Conservation (phyloP, 176 grass and related monocot species). For the Hordeum marinum region DNA sequence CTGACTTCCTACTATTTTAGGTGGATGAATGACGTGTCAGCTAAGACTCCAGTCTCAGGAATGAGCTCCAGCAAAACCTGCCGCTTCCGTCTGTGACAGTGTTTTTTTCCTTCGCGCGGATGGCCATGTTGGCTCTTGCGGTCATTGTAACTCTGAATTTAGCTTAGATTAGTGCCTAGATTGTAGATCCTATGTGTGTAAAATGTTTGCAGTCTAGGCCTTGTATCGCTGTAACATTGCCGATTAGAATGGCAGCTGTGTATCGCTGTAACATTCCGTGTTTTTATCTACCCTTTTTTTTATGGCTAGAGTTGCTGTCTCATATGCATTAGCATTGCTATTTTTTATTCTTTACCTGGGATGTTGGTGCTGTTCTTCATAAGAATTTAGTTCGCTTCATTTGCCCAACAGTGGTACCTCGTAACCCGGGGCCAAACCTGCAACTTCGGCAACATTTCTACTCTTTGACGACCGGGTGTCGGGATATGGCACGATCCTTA, state of each 20-base stretch:
- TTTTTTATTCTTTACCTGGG: too few species aligned
- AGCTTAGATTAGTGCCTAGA: conserved; percentile 40
- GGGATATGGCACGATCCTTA: too few species aligned
- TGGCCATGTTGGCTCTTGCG: neutral
- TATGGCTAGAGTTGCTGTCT: too few species aligned
- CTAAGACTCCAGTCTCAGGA: neutral
- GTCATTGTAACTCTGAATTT: conserved; percentile 32
- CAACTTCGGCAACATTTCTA: too few species aligned
- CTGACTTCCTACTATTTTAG: neutral
- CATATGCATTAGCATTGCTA: too few species aligned
- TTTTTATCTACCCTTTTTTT: too few species aligned
- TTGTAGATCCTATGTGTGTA: conserved; percentile 34
- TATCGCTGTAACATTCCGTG: neutral
- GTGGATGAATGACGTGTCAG: neutral
- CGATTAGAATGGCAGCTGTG: neutral
- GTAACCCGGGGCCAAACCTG: too few species aligned
- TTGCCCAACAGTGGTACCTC: too few species aligned
- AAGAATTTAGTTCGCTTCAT: too few species aligned
- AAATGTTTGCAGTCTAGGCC: conserved; percentile 28
- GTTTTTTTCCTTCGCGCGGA: neutral
- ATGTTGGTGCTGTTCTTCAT: too few species aligned
- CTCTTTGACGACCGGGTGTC: too few species aligned
- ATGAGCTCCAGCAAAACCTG: neutral
- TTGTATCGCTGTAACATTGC: conserved; percentile 23
- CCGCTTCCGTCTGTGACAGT: neutral